Evolutionary conservation across 257 asterid genomes (phyloP).

Genomic region (Solanum commersonii): DNA sequence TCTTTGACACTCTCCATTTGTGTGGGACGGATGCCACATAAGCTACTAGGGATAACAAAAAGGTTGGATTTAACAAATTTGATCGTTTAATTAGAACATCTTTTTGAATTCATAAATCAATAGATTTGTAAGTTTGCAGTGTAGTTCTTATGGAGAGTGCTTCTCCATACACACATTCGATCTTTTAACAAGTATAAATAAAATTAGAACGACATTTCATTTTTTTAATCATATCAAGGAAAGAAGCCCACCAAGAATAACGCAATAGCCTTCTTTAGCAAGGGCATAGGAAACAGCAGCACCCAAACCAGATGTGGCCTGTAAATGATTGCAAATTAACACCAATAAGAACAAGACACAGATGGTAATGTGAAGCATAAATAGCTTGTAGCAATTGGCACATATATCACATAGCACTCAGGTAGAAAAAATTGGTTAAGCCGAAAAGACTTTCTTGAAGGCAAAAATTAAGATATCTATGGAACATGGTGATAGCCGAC

Average conservation of each 20-base stretch:
- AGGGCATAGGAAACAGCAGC: constrained; percentile 75
- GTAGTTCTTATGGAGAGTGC: background rate
- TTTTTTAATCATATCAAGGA: background rate
- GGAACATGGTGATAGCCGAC: background rate
- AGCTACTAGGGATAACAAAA: background rate
- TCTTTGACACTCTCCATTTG: background rate
- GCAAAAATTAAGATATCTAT: background rate
- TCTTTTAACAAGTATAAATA: background rate
- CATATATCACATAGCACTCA: background rate
- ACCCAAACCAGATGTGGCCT: constrained; percentile 95
- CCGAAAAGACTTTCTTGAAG: background rate
- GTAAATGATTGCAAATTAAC: constrained; percentile 10
- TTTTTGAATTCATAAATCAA: background rate
- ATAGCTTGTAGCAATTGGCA: background rate
- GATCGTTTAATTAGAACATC: background rate
- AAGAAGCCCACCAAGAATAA: constrained; percentile 60
- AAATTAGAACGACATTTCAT: background rate
- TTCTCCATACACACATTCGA: background rate
- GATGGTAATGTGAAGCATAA: background rate
- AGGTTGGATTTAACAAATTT: background rate
- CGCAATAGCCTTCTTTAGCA: constrained; percentile 58
- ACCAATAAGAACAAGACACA: background rate
- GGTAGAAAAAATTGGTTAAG: background rate
- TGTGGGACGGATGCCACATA: background rate
- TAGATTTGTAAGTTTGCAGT: background rate